Evolutionary conservation across 129 eudicot species (phyloP).

Genomic region (Arctium minus): DNA sequence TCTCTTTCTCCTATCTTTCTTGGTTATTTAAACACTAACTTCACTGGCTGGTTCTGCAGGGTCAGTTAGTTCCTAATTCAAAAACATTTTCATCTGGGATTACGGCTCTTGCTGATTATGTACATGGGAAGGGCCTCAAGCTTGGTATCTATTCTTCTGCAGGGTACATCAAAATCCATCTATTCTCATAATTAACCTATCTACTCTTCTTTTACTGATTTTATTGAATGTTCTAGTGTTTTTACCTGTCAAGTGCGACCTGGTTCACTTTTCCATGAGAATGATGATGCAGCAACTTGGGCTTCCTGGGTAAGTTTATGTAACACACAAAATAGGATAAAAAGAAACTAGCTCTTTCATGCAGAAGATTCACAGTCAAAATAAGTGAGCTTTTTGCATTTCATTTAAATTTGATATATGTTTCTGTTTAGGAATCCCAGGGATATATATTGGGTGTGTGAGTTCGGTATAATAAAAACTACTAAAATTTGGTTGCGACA

Average conservation of each 20-base stretch:
- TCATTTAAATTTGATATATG: neutral
- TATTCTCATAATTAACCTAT: neutral
- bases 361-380: neutral
- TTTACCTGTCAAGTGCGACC: constrained; percentile 96
- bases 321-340: neutral
- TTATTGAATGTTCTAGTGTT: constrained; percentile 44
- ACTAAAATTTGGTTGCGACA: neutral
- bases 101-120: constrained; percentile 81
- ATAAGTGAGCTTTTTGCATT: neutral
- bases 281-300: constrained; percentile 73
- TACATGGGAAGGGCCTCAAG: constrained; percentile 86
- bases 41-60: constrained; percentile 49
- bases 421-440: neutral
- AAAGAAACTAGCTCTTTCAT: neutral
- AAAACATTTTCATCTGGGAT: constrained; percentile 87
- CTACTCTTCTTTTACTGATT: neutral
- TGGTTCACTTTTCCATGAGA: constrained; percentile 85
- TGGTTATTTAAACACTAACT: neutral
- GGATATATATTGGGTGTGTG: neutral
- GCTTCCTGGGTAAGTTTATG: constrained; percentile 91
- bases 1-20: neutral
- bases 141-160: constrained; percentile 98
- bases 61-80: constrained; percentile 60
- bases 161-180: constrained; percentile 53
- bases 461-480: neutral